Conservation (phyloP, 2,329 filamentous ascomycete genomes). For the Trematosphaeria pertusa region DNA sequence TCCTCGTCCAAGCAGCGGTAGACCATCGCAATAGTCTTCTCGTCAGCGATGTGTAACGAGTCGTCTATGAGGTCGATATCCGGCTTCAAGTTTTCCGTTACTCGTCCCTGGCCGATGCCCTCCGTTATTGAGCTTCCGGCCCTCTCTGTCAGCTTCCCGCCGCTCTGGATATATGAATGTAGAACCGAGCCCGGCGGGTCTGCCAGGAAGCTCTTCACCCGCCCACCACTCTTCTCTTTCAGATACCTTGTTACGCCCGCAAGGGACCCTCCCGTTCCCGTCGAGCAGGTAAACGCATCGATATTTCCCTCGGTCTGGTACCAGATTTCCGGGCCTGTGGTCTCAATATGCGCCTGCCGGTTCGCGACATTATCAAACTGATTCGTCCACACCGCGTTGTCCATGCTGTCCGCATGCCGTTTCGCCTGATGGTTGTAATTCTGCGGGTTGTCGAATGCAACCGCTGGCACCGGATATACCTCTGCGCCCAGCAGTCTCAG, state of each 20-base stretch:
- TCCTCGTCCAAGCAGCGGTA: constrained; percentile 96
- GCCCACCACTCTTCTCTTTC: constrained; percentile 79
- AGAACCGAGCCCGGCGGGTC: constrained; percentile 94
- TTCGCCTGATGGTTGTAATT: constrained; percentile 99
- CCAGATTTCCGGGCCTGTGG: constrained; percentile 98
- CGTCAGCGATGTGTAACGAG: constrained; percentile 83
- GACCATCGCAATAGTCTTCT: constrained; percentile 97
- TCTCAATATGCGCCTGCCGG: constrained; percentile 91
- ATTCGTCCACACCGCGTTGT: constrained; percentile 97
- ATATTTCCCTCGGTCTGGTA: constrained; percentile 83
- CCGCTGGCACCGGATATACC: constrained; percentile 93
- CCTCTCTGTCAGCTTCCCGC: constrained; percentile 82
- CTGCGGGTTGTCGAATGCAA: constrained; percentile 90
- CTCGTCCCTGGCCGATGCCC: constrained; percentile 93
- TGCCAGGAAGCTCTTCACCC: constrained; percentile 86
- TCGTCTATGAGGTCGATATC: constrained; percentile 87
- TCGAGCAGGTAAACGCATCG: constrained; percentile 94
- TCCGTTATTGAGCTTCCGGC: constrained; percentile 91
- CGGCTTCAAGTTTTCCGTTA: constrained; percentile 91
- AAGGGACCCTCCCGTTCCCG: constrained; percentile 89
- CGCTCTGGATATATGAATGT: constrained; percentile 87
- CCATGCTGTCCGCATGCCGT: constrained; percentile 83
- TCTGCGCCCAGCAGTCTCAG: constrained; percentile 90
- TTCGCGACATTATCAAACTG: constrained; percentile 99
- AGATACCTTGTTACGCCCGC: constrained; percentile 88